These are phyloP conservation scores for Hypoxylon trugodes DNA, from an alignment of 495 filamentous ascomycete genomes.

Conservation along the genomic window DNA sequence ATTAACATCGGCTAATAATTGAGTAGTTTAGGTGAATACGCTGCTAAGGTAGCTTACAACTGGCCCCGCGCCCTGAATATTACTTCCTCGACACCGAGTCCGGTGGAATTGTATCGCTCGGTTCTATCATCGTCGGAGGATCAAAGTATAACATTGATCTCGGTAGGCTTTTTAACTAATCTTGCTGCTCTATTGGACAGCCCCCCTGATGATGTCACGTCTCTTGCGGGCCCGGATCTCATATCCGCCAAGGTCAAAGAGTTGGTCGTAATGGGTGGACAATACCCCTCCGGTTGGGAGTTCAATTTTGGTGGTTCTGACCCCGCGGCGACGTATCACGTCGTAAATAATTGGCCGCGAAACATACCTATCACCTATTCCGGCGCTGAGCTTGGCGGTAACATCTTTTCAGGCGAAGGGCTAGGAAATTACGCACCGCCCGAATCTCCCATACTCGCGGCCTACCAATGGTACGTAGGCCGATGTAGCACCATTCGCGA, in stretches of 20 bases:
- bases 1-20: not conserved
- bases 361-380: conserved; percentile 42
- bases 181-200: conserved; percentile 53
- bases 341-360: conserved; percentile 53
- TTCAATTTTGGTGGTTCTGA: conserved; percentile 56
- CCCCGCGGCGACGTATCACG: conserved; percentile 44
- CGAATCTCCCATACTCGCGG: conserved; percentile 50
- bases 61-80: conserved; percentile 46
- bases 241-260: conserved; percentile 53
- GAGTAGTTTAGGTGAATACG: conserved; percentile 34
- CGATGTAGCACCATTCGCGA: conserved; percentile 33
- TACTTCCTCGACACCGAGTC: conserved; percentile 51
- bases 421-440: conserved; percentile 44
- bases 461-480: conserved; percentile 46
- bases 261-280: conserved; percentile 58
- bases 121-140: conserved; percentile 46
- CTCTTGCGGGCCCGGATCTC: conserved; percentile 47
- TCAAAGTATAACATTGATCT: conserved; percentile 53
- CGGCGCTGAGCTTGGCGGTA: conserved; percentile 48
- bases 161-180: conserved; percentile 55
- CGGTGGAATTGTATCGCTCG: conserved; percentile 54
- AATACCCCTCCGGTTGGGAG: conserved; percentile 52
- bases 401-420: conserved; percentile 47
- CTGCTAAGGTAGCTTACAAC: conserved; percentile 53
- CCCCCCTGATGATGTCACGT: conserved; percentile 44